phyloP scores from a whole-genome alignment of 2,329 filamentous ascomycete genomes.

The Colletotrichum sp. region DNA sequence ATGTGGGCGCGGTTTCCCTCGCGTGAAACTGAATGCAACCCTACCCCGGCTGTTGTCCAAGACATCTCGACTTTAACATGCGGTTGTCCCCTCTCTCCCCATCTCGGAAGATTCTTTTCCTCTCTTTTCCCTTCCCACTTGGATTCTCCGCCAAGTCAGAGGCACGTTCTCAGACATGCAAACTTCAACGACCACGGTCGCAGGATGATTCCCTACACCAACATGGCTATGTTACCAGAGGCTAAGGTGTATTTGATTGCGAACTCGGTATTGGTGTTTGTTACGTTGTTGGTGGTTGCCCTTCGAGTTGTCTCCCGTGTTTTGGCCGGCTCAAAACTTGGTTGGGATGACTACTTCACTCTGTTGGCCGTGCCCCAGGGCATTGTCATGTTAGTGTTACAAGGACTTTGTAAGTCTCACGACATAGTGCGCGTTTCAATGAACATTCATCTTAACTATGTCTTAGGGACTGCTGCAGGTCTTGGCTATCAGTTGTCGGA shows the following conservation, averaged over 20 bases:
- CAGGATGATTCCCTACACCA: background rate
- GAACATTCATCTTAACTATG: background rate
- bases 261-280: constrained; percentile 23
- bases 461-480: constrained; percentile 25
- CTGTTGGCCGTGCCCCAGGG: constrained; percentile 34
- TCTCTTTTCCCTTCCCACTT: background rate
- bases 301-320: constrained; percentile 31
- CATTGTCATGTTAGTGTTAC: constrained; percentile 32
- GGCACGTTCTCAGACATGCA: background rate
- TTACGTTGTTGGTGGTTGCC: constrained; percentile 27
- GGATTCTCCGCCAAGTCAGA: background rate
- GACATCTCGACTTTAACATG: background rate
- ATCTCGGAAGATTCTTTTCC: background rate
- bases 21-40: background rate
- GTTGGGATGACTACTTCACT: constrained; percentile 43
- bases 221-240: background rate
- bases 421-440: background rate
- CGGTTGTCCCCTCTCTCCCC: background rate
- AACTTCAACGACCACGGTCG: background rate
- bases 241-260: constrained; percentile 30
- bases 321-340: constrained; percentile 29
- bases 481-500: constrained; percentile 25
- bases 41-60: background rate
- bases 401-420: constrained; percentile 33
- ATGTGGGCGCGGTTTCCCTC: background rate